Conservation (phyloP, 805 yeast genomes). For the Schwanniomyces pseudopolymorphus region DNA sequence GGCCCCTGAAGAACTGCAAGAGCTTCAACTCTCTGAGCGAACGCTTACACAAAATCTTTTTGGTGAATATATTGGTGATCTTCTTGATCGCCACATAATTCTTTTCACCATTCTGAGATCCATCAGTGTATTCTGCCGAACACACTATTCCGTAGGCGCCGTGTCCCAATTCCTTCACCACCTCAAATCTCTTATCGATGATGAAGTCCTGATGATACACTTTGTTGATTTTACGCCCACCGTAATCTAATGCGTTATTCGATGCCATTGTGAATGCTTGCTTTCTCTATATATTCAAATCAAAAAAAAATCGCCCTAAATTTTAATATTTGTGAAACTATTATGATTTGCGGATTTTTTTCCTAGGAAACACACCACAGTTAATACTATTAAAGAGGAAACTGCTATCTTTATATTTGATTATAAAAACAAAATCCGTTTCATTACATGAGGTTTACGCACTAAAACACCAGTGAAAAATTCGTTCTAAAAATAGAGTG, state of each 20-base stretch:
- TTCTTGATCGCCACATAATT: slow-evolving; percentile 86
- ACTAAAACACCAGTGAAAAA: not conserved
- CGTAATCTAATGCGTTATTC: slow-evolving; percentile 9
- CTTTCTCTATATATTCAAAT: not conserved
- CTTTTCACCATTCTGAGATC: slow-evolving; percentile 33
- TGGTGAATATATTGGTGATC: slow-evolving; percentile 90
- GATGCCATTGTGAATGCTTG: slow-evolving; percentile 4
- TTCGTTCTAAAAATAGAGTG: not conserved
- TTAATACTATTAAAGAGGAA: not conserved
- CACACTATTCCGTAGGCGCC: slow-evolving; percentile 98
- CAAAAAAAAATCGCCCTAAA: not conserved
- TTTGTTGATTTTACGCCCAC: slow-evolving; percentile 38
- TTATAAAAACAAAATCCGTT: not conserved
- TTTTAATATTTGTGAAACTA: no score
- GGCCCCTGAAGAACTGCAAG: slow-evolving; percentile 91
- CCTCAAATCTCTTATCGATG: slow-evolving; percentile 83
- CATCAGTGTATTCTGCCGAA: slow-evolving; percentile 85
- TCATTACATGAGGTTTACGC: not conserved
- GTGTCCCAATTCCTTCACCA: slow-evolving; percentile 92
- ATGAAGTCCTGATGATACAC: slow-evolving; percentile 82
- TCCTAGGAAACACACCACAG: not conserved
- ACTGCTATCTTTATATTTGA: not conserved
- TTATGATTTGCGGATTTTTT: not conserved
- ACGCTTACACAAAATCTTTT: slow-evolving; percentile 86
- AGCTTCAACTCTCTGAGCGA: slow-evolving; percentile 89